Evolutionary conservation across 257 asterid genomes (phyloP).

Genomic region (Solanum chiquidenum): DNA sequence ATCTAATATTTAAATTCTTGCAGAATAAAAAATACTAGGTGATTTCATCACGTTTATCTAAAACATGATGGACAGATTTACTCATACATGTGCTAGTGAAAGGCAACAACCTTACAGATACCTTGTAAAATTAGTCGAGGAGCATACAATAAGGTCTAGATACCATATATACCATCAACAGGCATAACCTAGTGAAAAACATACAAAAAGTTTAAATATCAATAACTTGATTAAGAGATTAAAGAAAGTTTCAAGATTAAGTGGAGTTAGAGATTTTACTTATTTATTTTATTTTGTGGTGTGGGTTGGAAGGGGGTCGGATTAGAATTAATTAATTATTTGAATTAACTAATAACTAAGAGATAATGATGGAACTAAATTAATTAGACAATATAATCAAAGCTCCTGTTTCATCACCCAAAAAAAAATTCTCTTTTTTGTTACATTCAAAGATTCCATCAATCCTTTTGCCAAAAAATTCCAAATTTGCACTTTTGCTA

Average conservation of each 20-base stretch:
- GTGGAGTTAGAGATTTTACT: not conserved
- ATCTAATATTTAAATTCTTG: not conserved
- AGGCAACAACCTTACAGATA: too few relatives aligned
- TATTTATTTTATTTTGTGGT: not conserved
- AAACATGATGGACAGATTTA: not conserved
- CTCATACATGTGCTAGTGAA: not conserved
- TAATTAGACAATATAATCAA: not conserved
- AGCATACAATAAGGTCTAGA: too few relatives aligned
- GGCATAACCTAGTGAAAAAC: not conserved
- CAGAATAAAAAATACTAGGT: rapidly evolving
- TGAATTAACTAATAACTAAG: not conserved
- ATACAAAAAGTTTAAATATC: not conserved
- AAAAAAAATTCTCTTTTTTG: not conserved
- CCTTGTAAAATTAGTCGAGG: too few relatives aligned
- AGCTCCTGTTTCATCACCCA: not conserved
- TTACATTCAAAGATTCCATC: not conserved
- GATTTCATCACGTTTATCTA: rapidly evolving
- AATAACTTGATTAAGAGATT: not conserved
- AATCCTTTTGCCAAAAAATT: not conserved
- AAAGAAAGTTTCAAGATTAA: not conserved
- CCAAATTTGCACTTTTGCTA: not conserved
- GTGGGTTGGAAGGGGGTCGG: not conserved
- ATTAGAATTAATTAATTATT: not conserved
- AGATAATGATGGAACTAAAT: not conserved
- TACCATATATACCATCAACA: not conserved